A percentile compares a stretch with the other conserved stretches of the same genome.
These are phyloP conservation scores for Phytophthora citricola DNA, from an alignment of 352 stramenopile species.

Conservation along the genomic window DNA sequence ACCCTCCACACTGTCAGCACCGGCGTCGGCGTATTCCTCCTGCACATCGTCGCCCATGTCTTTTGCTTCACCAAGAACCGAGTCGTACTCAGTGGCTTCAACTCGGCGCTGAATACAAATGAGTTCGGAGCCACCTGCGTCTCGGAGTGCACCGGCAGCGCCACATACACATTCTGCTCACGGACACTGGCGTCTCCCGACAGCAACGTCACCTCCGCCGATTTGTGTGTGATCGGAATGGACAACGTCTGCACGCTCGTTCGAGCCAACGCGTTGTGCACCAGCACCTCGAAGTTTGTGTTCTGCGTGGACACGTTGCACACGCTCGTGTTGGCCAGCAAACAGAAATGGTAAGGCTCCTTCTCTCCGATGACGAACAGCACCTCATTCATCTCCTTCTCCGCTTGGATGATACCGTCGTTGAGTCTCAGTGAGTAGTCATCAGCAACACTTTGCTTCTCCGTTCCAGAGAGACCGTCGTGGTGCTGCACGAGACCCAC, in stretches of 20 bases:
- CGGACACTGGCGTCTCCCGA: constrained; percentile 45
- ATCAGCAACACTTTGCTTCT: constrained; percentile 95
- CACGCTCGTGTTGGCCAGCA: constrained; percentile 91
- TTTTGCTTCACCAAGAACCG: constrained; percentile 65
- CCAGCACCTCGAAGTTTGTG: constrained; percentile 70
- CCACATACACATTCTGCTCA: constrained; percentile 56
- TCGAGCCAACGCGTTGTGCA: constrained; percentile 73
- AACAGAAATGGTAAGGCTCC: constrained; percentile 68
- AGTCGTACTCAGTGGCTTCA: constrained; percentile 59
- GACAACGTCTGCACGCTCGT: constrained; percentile 66
- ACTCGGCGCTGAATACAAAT: constrained; percentile 68
- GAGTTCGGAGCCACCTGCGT: constrained; percentile 62
- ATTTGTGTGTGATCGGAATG: constrained; percentile 61
- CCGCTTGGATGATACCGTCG: constrained; percentile 71
- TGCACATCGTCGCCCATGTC: neutral
- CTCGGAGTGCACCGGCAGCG: constrained; percentile 59
- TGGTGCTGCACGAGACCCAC: constrained; percentile 97
- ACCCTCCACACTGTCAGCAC: constrained; percentile 1
- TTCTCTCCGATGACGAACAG: constrained; percentile 79
- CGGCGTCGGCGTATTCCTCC: constrained; percentile 1
- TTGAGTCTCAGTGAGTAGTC: constrained; percentile 95
- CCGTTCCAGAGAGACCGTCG: constrained; percentile 95
- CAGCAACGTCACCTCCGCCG: constrained; percentile 47
- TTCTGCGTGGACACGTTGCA: constrained; percentile 84
- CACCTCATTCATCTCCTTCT: constrained; percentile 78